Evolutionary conservation across 257 asterid genomes (phyloP), one percentile per base, ranked within the genome.

Genomic region (Striga asiatica): DNA sequence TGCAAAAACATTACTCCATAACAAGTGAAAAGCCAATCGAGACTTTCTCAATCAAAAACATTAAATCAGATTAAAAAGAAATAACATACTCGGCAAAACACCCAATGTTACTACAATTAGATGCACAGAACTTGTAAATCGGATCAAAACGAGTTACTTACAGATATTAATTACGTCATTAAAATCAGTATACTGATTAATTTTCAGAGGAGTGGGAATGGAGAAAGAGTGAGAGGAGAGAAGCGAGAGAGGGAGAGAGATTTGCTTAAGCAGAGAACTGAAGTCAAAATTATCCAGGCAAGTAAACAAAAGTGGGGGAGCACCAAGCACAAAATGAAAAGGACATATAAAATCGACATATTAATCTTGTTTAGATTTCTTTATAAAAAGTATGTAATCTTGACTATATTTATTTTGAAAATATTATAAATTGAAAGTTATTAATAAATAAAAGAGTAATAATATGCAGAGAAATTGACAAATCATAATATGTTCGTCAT

Each of bases 111-210:
- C 8, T 20, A 23, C 54, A 34, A 14, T 68, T 56, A 61, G 70
- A 71, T 66, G 62, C 68, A 52, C 35, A 35, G 49, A 59, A 52
- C 14, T n/a, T n/a, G n/a, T 3, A 35, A 19, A 62, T 11, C 23
- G 59, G 74, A 74, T 62, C 73, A 60, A 60, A n/a, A 51, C 21
- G 32, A 46, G 52, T 47, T 12, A 64, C 75, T 74, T 72, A 75
- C 81, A 65, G 49, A 56, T 35, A 34, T 43, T 47, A 56, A 57
- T n/a, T n/a, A n/a, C n/a, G 67, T 32, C 77, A 78, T 75, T n/a
- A 66, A n/a, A n/a, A n/a, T n/a, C n/a, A n/a, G 65, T 56, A 38
- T 12, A 54, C 47, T 31, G 19, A 32, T 28, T 42, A 21, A 10
- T 17, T 11, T 37, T 2, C 51, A 12, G 66, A 27, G 48, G n/a